Base-by-base conservation (phyloP, 192 early-diverging fungal species). In the Powellomyces hirtus region DNA sequence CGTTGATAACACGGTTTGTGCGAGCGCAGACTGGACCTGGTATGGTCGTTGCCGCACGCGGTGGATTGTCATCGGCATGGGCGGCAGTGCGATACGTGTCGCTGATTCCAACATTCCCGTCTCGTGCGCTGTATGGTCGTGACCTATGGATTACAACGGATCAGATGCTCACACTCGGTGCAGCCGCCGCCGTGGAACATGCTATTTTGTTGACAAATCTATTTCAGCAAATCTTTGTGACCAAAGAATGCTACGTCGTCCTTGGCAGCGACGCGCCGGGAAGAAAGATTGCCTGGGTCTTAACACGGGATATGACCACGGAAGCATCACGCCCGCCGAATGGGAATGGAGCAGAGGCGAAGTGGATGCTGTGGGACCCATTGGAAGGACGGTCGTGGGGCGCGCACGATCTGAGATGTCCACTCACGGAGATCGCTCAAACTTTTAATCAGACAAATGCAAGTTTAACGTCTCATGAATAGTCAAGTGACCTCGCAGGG, bases 171-270 rank as follows among this genome's bases (percentile, higher is more conserved):
- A 70, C 79, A 10, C 42, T 86, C 22, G 75, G 79, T 0, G 79
- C 80, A 26, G 84, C 75, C 11, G 84, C 80, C 40, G 51, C 42
- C 10, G 71, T 74, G 4, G 84, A 86, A 62, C 84, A 84, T 60
- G 82, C 84, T 1, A 77, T 86, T 26, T 49, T 86, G 40, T 61
- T 86, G 20, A 81, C 80, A 62, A 85, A 86, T 61, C 80, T 74
- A 37, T 35, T 86, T 4, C 27, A 58, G 50, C 46, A 16, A 49
- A n/a, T n/a, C n/a, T n/a, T n/a, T n/a, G n/a, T n/a, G n/a, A n/a
- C n/a, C n/a, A n/a, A n/a, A n/a, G 11, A 42, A 42, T 42, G 40
- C 40, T n/a, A 42, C 11, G 40, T 86, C 16, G 70, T 86, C 14
- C 38, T 86, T 14, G 84, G 84, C 31, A 26, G 56, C 22, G 81